Conservation (phyloP, 2,329 filamentous ascomycete species). For the Microcyclosporella mali region DNA sequence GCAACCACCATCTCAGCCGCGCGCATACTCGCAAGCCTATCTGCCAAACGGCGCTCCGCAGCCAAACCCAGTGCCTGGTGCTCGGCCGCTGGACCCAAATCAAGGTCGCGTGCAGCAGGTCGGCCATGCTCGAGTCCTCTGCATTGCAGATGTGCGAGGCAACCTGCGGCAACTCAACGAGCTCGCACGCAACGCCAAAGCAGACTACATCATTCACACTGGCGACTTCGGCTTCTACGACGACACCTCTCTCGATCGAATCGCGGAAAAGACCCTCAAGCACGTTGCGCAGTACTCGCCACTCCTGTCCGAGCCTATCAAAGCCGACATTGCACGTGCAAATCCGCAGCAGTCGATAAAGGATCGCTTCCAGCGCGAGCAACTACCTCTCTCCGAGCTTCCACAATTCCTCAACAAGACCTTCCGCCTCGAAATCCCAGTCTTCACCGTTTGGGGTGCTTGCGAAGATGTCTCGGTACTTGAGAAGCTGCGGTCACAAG, state of each 20-base stretch:
- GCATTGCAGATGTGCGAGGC: constrained; percentile 53
- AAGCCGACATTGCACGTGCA: constrained; percentile 59
- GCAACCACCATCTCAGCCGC: constrained; percentile 47
- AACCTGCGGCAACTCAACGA: constrained; percentile 95
- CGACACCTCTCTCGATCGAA: constrained; percentile 87
- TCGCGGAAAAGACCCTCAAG: constrained; percentile 97
- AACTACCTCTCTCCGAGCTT: constrained; percentile 88
- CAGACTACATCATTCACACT: constrained; percentile 96
- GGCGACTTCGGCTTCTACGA: constrained; percentile 99
- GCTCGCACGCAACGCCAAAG: constrained; percentile 85
- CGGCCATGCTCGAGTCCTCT: constrained; percentile 44
- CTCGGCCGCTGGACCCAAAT: constrained; percentile 46
- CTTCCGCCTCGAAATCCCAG: constrained; percentile 86
- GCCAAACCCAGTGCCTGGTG: constrained; percentile 33
- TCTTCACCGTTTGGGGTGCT: constrained; percentile 98
- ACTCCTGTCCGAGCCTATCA: constrained; percentile 71
- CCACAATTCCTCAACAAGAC: constrained; percentile 81
- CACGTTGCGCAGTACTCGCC: constrained; percentile 98
- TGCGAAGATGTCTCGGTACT: constrained; percentile 97
- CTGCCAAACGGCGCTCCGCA: constrained; percentile 40
- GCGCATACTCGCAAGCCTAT: constrained; percentile 44
- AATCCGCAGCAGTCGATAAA: constrained; percentile 69
- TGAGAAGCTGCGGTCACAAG: constrained; percentile 93
- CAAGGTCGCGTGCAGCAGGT: constrained; percentile 48
- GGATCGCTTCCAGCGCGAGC: constrained; percentile 70